Percentiles rank a stretch among this genome's conserved stretches.
Conservation (phyloP, 2,329 filamentous ascomycete species). For the Aspergillus hortae region DNA sequence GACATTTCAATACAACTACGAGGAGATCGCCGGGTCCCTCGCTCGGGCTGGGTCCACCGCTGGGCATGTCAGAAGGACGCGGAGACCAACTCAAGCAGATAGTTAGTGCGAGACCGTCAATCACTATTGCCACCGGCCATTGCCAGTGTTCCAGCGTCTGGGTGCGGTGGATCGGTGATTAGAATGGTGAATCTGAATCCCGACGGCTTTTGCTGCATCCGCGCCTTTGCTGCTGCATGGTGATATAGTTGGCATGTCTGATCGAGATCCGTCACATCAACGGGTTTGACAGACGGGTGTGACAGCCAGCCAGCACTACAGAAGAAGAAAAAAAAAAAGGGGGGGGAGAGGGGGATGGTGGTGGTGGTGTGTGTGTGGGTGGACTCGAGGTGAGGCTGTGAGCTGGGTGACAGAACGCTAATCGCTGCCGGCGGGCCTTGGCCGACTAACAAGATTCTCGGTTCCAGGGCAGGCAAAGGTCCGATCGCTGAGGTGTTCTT, state of each 20-base stretch:
- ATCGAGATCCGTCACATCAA: slow-evolving; percentile 6
- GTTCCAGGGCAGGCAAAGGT: slow-evolving; percentile 15
- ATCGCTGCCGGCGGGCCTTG: slow-evolving; percentile 5
- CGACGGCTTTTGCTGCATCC: not conserved
- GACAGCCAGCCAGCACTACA: slow-evolving; percentile 2
- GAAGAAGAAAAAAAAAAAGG: not conserved
- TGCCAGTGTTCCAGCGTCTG: slow-evolving; percentile 10
- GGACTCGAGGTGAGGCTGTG: not conserved
- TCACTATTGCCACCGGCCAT: slow-evolving; percentile 1
- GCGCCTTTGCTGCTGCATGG: slow-evolving; percentile 11
- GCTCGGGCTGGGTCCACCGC: slow-evolving; percentile 18
- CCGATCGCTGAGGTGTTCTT: slow-evolving; percentile 19
- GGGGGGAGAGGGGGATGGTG: not conserved
- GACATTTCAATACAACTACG: not conserved
- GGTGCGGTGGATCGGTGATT: slow-evolving; percentile 15
- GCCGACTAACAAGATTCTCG: slow-evolving; percentile 10
- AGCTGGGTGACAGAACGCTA: slow-evolving; percentile 7
- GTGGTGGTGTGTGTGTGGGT: not conserved
- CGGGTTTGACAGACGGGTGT: not conserved
- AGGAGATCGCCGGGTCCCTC: slow-evolving; percentile 19
- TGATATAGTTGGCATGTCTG: slow-evolving; percentile 10
- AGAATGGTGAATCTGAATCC: not conserved
- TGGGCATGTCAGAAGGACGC: slow-evolving; percentile 21
- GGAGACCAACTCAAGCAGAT: slow-evolving; percentile 7
- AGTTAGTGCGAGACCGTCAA: not conserved